Conservation (phyloP, 2,329 filamentous ascomycete species). For the Neofusicoccum umdonicola region DNA sequence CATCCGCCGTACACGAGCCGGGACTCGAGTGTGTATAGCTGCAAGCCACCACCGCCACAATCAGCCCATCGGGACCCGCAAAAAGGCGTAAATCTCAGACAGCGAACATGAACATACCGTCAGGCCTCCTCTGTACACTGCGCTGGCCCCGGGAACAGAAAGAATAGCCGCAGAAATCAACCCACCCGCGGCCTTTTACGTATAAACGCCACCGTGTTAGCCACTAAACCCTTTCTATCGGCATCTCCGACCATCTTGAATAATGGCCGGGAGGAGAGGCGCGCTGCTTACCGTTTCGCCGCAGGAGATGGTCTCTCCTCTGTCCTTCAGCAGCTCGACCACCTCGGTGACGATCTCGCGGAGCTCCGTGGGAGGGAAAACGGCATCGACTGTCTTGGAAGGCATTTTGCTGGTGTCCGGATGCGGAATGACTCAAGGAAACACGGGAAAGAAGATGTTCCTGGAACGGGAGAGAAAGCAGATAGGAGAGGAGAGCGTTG, state of each 20-base stretch:
- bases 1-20: conserved; percentile 60
- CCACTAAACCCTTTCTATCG: conserved; percentile 1
- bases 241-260: conserved; percentile 1
- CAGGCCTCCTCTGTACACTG: conserved; percentile 58
- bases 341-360: conserved; percentile 50
- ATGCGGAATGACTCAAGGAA: neutral
- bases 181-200: conserved; percentile 56
- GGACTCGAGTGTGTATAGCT: conserved; percentile 58
- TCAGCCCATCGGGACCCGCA: neutral
- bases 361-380: conserved; percentile 25
- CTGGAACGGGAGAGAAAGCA: neutral
- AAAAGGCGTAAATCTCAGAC: neutral
- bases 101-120: neutral
- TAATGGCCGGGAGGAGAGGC: neutral
- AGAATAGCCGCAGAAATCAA: conserved; percentile 60
- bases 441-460: neutral
- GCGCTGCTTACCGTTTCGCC: conserved; percentile 55
- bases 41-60: neutral
- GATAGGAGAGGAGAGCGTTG: neutral
- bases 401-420: neutral
- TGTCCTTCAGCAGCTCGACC: conserved; percentile 52
- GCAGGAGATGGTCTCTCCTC: conserved; percentile 58
- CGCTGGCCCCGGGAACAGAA: conserved; percentile 57
- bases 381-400: neutral
- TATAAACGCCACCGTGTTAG: conserved; percentile 1